These are phyloP conservation scores for Suillus variegatus DNA, from an alignment of 768 basidiomycete species.

Conservation along the genomic window DNA sequence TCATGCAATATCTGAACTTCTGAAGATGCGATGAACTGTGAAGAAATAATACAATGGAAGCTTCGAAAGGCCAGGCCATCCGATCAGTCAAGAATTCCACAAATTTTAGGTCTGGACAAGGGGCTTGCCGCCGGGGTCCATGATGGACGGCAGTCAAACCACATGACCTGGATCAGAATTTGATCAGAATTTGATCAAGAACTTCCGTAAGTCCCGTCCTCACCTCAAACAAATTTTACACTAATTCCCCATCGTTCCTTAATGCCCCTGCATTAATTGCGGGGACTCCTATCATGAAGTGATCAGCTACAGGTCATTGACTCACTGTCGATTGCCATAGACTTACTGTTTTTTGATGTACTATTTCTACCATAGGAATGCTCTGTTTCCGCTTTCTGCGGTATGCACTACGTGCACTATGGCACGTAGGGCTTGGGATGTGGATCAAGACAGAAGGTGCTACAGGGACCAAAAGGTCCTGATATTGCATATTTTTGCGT, in stretches of 20 bases:
- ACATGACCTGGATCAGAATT: background rate
- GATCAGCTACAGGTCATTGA: background rate
- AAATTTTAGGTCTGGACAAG: too few species aligned
- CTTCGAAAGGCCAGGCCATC: background rate
- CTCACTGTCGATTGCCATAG: background rate
- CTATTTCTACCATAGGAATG: constrained; percentile 6
- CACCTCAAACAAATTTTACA: too few species aligned
- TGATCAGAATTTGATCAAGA: too few species aligned
- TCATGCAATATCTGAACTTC: too few species aligned
- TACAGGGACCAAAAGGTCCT: constrained; percentile 10
- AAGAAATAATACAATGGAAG: too few species aligned
- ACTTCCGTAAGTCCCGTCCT: background rate
- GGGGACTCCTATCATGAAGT: background rate
- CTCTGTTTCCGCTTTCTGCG: constrained; percentile 2
- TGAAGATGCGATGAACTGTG: too few species aligned
- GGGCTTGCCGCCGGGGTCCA: too few species aligned
- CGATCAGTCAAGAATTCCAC: background rate
- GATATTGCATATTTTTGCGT: background rate
- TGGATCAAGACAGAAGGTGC: background rate
- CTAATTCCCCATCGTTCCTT: background rate
- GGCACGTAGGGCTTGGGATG: constrained; percentile 3
- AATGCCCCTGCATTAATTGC: background rate
- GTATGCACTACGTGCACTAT: background rate
- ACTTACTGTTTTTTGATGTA: background rate
- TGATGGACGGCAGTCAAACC: background rate